Conservation (phyloP, 192 early-diverging fungal genomes). For the Coemansia sp. region DNA sequence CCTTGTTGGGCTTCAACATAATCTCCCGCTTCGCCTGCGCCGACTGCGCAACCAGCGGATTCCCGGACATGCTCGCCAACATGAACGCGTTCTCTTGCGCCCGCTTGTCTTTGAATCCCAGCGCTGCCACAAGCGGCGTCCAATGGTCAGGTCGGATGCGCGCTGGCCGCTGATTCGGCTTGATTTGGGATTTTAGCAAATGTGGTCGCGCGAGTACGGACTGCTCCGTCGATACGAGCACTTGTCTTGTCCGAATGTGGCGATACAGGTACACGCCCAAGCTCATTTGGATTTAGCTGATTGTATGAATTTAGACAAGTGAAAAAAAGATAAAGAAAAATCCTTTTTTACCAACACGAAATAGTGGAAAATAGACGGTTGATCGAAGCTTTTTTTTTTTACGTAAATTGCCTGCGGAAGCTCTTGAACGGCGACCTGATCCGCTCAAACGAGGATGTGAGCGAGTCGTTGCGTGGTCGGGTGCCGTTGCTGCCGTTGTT, state of each 20-base stretch:
- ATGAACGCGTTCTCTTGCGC: conserved; percentile 25
- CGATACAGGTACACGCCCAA: conserved; percentile 52
- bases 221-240: conserved; percentile 36
- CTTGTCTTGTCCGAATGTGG: conserved; percentile 55
- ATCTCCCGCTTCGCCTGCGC: conserved; percentile 13
- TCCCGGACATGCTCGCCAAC: conserved; percentile 32
- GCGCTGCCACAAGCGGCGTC: conserved; percentile 49
- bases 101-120: conserved; percentile 30
- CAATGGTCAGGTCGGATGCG: conserved; percentile 53
- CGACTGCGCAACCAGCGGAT: conserved; percentile 27
- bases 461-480: conserved; percentile 51
- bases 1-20: conserved; percentile 16
- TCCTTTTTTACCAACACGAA: too few species aligned
- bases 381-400: too few species aligned
- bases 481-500: conserved; percentile 10
- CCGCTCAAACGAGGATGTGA: conserved; percentile 51
- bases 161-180: conserved; percentile 31
- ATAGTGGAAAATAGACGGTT: too few species aligned
- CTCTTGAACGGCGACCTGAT: conserved; percentile 56
- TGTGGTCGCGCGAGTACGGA: conserved; percentile 30
- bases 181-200: conserved; percentile 36
- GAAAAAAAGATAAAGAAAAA: neutral
- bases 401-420: conserved; percentile 54
- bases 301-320: conserved; percentile 7
- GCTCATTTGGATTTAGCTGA: conserved; percentile 21